Evolutionary conservation across 2,329 filamentous ascomycete genomes (phyloP).

Genomic region (Escovopsis sp.): DNA sequence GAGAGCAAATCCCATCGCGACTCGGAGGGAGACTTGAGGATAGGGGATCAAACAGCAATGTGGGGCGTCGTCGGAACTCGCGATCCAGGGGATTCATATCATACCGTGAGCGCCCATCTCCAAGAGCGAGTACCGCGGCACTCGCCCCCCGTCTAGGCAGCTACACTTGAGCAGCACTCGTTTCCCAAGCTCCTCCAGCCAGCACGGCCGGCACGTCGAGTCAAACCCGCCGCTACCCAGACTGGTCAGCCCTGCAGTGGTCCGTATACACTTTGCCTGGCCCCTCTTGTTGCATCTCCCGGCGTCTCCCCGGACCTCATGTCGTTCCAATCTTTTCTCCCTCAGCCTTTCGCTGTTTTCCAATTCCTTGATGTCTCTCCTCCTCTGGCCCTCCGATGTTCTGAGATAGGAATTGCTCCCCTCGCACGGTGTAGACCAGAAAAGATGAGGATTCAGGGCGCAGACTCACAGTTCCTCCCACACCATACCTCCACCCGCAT

Average conservation of each 20-base stretch:
- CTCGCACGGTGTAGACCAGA: too few species aligned
- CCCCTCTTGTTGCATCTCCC: too few species aligned
- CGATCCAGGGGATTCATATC: too few species aligned
- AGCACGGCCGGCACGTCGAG: slow-evolving; percentile 9
- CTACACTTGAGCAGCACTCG: slow-evolving; percentile 9
- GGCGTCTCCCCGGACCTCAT: too few species aligned
- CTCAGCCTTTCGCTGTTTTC: not conserved
- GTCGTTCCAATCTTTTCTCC: too few species aligned
- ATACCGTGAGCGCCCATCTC: slow-evolving; percentile 6
- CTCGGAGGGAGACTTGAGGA: not conserved
- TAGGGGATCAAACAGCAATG: not conserved
- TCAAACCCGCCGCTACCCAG: slow-evolving; percentile 12
- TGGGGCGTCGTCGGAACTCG: too few species aligned
- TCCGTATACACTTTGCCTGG: too few species aligned
- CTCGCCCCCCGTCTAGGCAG: slow-evolving; percentile 5
- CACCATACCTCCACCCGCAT: slow-evolving; percentile 7
- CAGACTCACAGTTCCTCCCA: slow-evolving; percentile 8
- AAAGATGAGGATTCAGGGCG: not conserved
- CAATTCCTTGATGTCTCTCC: not conserved
- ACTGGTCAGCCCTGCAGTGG: too few species aligned
- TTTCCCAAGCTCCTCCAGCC: slow-evolving; percentile 2
- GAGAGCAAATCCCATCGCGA: not conserved
- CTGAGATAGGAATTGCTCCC: too few species aligned
- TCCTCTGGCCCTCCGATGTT: too few species aligned
- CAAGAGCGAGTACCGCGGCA: slow-evolving; percentile 7